These are phyloP conservation scores for Ophiocordyceps polyrhachis-furcata DNA, from an alignment of 2,329 filamentous ascomycete species.

Conservation along the genomic window DNA sequence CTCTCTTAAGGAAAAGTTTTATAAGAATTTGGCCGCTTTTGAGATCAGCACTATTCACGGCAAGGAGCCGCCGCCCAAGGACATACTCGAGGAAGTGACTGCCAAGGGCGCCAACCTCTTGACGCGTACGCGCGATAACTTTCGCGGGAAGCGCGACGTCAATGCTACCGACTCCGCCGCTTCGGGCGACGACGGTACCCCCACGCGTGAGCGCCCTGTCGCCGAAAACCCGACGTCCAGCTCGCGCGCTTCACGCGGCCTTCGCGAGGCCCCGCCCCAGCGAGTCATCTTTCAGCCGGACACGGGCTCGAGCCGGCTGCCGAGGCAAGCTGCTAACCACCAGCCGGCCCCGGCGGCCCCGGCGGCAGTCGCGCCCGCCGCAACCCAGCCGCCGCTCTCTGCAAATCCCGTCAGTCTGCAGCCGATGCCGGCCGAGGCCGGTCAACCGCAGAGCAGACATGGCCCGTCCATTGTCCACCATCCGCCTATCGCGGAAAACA, in stretches of 20 bases:
- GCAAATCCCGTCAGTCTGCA: conserved; percentile 17
- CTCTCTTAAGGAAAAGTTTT: conserved; percentile 71
- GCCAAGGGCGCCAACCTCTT: conserved; percentile 71
- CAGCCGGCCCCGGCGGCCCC: conserved; percentile 13
- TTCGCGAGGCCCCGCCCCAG: conserved; percentile 71
- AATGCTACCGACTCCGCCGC: conserved; percentile 37
- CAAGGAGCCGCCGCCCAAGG: conserved; percentile 67
- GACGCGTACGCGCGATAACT: conserved; percentile 63
- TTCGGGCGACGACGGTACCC: conserved; percentile 41
- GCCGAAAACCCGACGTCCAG: conserved; percentile 31
- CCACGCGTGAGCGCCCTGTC: conserved; percentile 31
- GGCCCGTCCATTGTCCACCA: conserved; percentile 29
- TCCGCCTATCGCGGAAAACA: conserved; percentile 34
- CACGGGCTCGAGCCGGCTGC: conserved; percentile 43
- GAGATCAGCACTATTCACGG: conserved; percentile 65
- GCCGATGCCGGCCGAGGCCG: conserved; percentile 9
- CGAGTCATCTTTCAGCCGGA: conserved; percentile 75
- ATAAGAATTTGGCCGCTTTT: conserved; percentile 74
- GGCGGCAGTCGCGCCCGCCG: conserved; percentile 7
- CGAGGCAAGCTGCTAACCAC: conserved; percentile 35
- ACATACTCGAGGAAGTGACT: conserved; percentile 74
- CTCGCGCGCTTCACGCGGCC: conserved; percentile 40
- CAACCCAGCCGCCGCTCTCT: conserved; percentile 9
- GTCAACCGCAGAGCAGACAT: conserved; percentile 12
- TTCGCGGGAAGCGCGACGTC: conserved; percentile 30